A percentile compares a stretch with the other conserved stretches of the same genome.
These are phyloP conservation scores for Phytophthora constricta DNA, from an alignment of 352 stramenopile genomes.

Conservation along the genomic window DNA sequence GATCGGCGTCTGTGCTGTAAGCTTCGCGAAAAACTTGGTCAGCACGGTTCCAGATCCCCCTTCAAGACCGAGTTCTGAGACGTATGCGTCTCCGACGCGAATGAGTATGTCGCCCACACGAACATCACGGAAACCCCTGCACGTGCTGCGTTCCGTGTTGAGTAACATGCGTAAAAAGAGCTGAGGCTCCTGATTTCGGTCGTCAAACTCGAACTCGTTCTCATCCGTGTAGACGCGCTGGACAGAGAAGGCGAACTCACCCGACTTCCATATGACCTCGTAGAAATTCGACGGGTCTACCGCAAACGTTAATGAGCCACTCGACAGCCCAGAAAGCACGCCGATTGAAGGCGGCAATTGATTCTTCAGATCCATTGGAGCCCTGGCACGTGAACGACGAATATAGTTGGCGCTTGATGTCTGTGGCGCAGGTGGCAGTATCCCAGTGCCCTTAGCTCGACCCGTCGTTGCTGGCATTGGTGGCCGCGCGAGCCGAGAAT, in stretches of 20 bases:
- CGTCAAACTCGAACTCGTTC: conserved; percentile 47
- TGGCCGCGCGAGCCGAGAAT: conserved; percentile 29
- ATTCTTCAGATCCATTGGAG: conserved; percentile 57
- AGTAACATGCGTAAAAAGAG: conserved; percentile 80
- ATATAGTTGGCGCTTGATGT: conserved; percentile 32
- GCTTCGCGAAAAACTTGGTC: conserved; percentile 74
- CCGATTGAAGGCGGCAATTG: conserved; percentile 68
- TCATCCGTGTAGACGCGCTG: conserved; percentile 71
- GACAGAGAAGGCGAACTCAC: conserved; percentile 80
- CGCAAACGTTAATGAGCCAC: conserved; percentile 63
- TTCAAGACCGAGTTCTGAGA: conserved; percentile 73
- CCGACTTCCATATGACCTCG: conserved; percentile 61
- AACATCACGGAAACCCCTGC: conserved; percentile 65
- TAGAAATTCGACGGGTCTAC: conserved; percentile 64
- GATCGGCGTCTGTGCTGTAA: conserved; percentile 61
- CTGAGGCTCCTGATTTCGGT: conserved; percentile 41
- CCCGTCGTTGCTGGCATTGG: conserved; percentile 34
- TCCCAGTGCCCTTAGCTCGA: conserved; percentile 3
- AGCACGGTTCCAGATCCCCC: conserved; percentile 51
- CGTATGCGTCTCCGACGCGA: conserved; percentile 57
- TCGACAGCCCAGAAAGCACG: conserved; percentile 63
- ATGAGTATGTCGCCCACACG: conserved; percentile 72
- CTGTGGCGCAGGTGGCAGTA: conserved; percentile 19
- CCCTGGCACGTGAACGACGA: conserved; percentile 51
- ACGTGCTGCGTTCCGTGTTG: conserved; percentile 76